Base-by-base conservation (phyloP, 148 eudicot genomes). In the Diospyros lotus region DNA sequence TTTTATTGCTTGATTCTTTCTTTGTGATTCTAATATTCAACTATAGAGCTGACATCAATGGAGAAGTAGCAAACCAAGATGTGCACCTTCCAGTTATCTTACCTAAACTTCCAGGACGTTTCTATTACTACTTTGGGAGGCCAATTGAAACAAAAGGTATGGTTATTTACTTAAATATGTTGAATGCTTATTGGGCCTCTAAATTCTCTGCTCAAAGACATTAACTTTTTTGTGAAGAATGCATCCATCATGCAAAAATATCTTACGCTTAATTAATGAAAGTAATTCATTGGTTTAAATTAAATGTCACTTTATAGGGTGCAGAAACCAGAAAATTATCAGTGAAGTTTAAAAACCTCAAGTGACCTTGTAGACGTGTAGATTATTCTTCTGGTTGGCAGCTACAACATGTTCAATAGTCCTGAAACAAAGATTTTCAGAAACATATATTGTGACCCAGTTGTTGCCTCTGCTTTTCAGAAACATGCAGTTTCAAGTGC, bases 101-200 rank as follows among this genome's bases (percentile, higher is more conserved):
- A 58, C 93, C 91, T 9, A 89, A 87, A 75, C 43, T 79, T 68
- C 91, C 88, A 1, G 91, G 91, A 15, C 84, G 93, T 12, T 86
- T 86, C 71, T 89, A 89, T 68, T 87, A 73, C 76, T 44, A 77
- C 51, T 89, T 89, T 65, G 91, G 89, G 64, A 89, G 87, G 73
- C 93, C 93, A 56, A 77, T 89, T 73, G 79, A 79, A 71, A 89
- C 89, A 56, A 60, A 83, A 84, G 91, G 92, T 87, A 80, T 62
- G 44, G 4, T 66, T 72, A 65, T 59, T 60, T 9, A 58, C 68
- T 66, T 39, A 66, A 13, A 8, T 58, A 2, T 10, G n/a, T 2
- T 45, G 38, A 43, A 43, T 66, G 52, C 5, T 13, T 43, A 44
- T 5, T 38, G 13, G 50, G 69, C 51, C 13, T 66, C 69, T 43